phyloP scores from a whole-genome alignment of 192 early-diverging fungal genomes.

The Backusella westeae region DNA sequence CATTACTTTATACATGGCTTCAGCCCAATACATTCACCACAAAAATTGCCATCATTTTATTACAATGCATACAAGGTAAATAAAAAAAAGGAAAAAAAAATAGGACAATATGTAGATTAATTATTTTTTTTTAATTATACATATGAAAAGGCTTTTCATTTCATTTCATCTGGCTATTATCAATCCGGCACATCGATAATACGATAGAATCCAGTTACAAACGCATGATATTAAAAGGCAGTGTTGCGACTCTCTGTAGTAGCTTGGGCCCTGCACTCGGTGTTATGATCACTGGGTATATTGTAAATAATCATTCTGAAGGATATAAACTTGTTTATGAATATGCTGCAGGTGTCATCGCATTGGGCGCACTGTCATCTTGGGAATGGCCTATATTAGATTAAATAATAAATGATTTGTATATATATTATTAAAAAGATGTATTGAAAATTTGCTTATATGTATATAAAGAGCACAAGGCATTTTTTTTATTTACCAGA shows the following conservation, averaged over 20 bases:
- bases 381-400: conserved; percentile 18
- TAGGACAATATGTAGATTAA: too few relatives aligned
- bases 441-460: too few relatives aligned
- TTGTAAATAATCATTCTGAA: neutral
- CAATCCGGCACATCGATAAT: neutral
- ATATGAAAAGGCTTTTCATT: neutral
- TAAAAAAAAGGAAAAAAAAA: neutral
- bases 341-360: neutral
- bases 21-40: neutral
- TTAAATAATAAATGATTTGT: neutral
- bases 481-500: neutral
- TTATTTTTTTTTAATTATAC: too few relatives aligned
- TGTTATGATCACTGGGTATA: conserved; percentile 1
- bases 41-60: neutral
- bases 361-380: neutral
- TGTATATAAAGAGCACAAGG: too few relatives aligned
- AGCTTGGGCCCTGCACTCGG: conserved; percentile 25
- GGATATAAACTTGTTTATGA: conserved; percentile 9
- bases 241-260: conserved; percentile 19
- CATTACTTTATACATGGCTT: conserved; percentile 6
- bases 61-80: conserved; percentile 8
- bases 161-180: conserved; percentile 9
- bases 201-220: neutral
- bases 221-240: conserved; percentile 18
- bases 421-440: neutral